Evolutionary conservation across 139 green algal genomes (phyloP).

Genomic region (Nannochloris sp.): DNA sequence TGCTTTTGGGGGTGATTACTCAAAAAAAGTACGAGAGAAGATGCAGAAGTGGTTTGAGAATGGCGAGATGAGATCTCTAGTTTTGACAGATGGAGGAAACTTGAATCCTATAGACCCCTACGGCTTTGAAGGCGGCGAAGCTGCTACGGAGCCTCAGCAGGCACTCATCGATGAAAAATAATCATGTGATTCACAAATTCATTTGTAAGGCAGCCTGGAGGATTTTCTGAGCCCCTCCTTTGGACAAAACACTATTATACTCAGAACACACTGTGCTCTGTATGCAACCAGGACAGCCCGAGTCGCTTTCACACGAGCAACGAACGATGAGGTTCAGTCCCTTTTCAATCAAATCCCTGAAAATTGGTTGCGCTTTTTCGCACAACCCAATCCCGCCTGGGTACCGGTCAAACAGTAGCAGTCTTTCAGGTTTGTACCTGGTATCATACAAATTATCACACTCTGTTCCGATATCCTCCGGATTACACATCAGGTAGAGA

Average conservation of each 20-base stretch:
- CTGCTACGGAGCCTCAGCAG: slow-evolving; percentile 6
- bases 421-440: slow-evolving; percentile 71
- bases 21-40: slow-evolving; percentile 16
- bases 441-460: slow-evolving; percentile 71
- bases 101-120: not conserved
- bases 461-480: slow-evolving; percentile 58
- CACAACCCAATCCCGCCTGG: slow-evolving; percentile 76
- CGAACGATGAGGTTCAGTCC: slow-evolving; percentile 59
- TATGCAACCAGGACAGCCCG: slow-evolving; percentile 80
- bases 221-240: slow-evolving; percentile 19
- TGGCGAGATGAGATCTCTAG: slow-evolving; percentile 46
- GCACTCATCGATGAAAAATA: not conserved
- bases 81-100: slow-evolving; percentile 34
- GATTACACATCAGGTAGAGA: slow-evolving; percentile 57
- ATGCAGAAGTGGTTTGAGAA: slow-evolving; percentile 46
- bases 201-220: slow-evolving; percentile 20
- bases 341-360: slow-evolving; percentile 51
- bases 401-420: slow-evolving; percentile 90
- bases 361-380: slow-evolving; percentile 48
- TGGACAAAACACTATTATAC: slow-evolving; percentile 63
- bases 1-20: slow-evolving; percentile 31
- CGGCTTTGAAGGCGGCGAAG: not conserved
- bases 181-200: not conserved
- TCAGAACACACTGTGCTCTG: slow-evolving; percentile 72
- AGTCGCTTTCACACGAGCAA: slow-evolving; percentile 53